These are phyloP conservation scores for Coemansia sp. DNA, from an alignment of 192 early-diverging fungal species.

Conservation along the genomic window DNA sequence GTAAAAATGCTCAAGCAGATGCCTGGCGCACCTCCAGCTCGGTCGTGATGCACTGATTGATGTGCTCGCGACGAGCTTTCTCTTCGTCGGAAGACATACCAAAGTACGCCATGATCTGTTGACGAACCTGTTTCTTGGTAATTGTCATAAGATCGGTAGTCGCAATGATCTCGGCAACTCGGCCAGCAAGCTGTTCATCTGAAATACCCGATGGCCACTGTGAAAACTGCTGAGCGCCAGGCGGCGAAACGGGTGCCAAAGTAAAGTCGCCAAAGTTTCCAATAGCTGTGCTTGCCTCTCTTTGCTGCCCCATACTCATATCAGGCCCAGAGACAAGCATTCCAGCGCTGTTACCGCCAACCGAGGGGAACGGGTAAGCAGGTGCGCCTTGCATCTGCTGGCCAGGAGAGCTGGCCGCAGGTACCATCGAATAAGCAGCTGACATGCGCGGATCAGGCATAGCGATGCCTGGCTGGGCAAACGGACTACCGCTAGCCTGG, in stretches of 20 bases:
- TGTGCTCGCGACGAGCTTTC: constrained; percentile 76
- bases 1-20: constrained; percentile 2
- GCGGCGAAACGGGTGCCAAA: constrained; percentile 15
- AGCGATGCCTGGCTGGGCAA: constrained; percentile 20
- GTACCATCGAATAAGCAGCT: background rate
- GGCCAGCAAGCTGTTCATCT: constrained; percentile 66
- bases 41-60: constrained; percentile 78
- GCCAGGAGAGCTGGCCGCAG: background rate
- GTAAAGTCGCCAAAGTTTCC: constrained; percentile 8
- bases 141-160: constrained; percentile 96
- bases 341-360: background rate
- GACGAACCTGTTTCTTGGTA: constrained; percentile 98
- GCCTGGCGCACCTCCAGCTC: constrained; percentile 42
- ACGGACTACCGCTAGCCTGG: constrained; percentile 22
- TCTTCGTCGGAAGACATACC: constrained; percentile 69
- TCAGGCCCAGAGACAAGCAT: background rate
- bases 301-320: background rate
- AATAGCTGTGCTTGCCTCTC: background rate
- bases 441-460: constrained; percentile 34
- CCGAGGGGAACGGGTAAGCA: background rate
- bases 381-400: background rate
- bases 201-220: constrained; percentile 58
- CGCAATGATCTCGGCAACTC: constrained; percentile 76
- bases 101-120: constrained; percentile 77
- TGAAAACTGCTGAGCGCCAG: constrained; percentile 12